Percentiles rank a stretch among this genome's conserved stretches.
Conservation (phyloP, 2,329 filamentous ascomycete species). For the Xylaria polymorpha region DNA sequence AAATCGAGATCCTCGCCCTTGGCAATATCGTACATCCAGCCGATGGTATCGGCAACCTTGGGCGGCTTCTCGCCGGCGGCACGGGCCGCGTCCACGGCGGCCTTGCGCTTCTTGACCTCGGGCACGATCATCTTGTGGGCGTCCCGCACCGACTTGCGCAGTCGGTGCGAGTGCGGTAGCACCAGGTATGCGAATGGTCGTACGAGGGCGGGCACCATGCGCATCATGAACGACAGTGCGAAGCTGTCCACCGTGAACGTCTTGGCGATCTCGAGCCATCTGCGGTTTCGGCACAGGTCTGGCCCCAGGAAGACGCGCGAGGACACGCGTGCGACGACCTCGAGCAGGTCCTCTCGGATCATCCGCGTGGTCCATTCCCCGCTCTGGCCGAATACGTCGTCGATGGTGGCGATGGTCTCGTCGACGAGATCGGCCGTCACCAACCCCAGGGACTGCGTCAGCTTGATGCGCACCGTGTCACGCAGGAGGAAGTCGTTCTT, state of each 20-base stretch:
- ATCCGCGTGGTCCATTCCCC: conserved; percentile 55
- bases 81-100: conserved; percentile 43
- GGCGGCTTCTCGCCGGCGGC: conserved; percentile 48
- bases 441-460: conserved; percentile 51
- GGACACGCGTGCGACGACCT: conserved; percentile 61
- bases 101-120: conserved; percentile 49
- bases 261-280: conserved; percentile 60
- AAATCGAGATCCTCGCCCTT: conserved; percentile 50
- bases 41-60: conserved; percentile 54
- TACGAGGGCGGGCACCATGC: conserved; percentile 54
- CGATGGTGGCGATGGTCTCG: conserved; percentile 50
- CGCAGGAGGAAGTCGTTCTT: conserved; percentile 45
- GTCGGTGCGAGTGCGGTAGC: conserved; percentile 54
- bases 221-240: conserved; percentile 52
- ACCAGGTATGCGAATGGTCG: conserved; percentile 59
- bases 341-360: conserved; percentile 54
- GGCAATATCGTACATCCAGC: conserved; percentile 57
- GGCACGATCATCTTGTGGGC: conserved; percentile 53
- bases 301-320: conserved; percentile 62
- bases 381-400: conserved; percentile 51
- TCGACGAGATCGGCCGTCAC: conserved; percentile 52
- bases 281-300: conserved; percentile 57
- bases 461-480: conserved; percentile 50
- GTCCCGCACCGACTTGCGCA: conserved; percentile 54
- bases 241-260: conserved; percentile 56